Conservation (phyloP, 2,329 filamentous ascomycete genomes). For the Apiospora phragmitis region DNA sequence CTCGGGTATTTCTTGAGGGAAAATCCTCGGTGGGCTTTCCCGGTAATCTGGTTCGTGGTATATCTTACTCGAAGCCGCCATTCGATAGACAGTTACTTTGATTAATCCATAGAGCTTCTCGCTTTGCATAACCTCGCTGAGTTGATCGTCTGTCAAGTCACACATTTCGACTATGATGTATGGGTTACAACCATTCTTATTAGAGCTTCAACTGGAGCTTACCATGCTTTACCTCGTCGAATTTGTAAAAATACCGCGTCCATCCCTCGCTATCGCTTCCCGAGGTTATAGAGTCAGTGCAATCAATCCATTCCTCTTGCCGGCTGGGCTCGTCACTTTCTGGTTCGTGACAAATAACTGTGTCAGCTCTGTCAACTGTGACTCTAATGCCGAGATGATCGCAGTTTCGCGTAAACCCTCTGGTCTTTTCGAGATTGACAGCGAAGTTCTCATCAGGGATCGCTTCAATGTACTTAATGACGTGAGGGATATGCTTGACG, state of each 20-base stretch:
- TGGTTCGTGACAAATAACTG: neutral
- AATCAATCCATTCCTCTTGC: no score
- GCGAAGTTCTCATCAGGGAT: neutral
- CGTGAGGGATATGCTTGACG: neutral
- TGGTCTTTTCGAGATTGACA: neutral
- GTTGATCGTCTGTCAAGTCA: neutral
- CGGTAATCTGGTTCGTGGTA: neutral
- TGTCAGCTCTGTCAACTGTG: neutral
- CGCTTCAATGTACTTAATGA: neutral
- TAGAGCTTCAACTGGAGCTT: neutral
- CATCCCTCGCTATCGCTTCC: neutral
- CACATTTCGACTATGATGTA: neutral
- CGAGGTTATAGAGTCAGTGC: neutral
- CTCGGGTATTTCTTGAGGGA: neutral
- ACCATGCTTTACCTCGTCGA: neutral
- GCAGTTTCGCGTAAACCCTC: neutral
- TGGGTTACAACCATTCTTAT: no score
- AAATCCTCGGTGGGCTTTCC: rapidly evolving
- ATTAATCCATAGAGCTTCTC: neutral
- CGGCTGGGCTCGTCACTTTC: no score
- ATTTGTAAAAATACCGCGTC: neutral
- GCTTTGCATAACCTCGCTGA: neutral
- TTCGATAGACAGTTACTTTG: neutral
- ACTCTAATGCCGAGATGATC: neutral
- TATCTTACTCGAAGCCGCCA: neutral